Base-by-base conservation (phyloP, 306 rosid genomes). In the Mucuna pruriens region DNA sequence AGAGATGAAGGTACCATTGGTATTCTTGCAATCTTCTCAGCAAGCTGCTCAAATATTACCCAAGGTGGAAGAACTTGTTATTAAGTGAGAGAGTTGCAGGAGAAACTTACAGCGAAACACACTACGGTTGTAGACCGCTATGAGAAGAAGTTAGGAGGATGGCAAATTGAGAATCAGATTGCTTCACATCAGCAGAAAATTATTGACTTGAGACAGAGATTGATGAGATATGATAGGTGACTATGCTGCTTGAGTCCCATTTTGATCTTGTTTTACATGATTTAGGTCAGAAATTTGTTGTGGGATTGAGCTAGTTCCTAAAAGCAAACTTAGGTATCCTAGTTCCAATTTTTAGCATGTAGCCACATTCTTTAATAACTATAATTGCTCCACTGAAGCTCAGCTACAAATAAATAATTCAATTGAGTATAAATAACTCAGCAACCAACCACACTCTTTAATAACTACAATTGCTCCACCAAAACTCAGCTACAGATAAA, bases 41-140 rank as follows among this genome's bases (percentile, higher is more conserved):
- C 99, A 93, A 87, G 94, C 97, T 42, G 44, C 91, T 31, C 97
- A 86, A 9, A 85, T 96, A 87, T 83, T 88, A 29, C 89, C 97
- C 85, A 96, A 96, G 98, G 98, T 96, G 80, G 98, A 93, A 83
- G 98, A 96, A 76, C 86, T 96, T 80, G 87, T 90, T 74, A 80
- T 71, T 10, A 96, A 92, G 90, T 90, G 92, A 90, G 80, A 79
- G 99, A 96, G 61, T 84, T 93, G 87, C 97, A 89, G 82, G 98
- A 96, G 82, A 96, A 73, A 84, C 80, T 96, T 48, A 58, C 93
- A 86, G 94, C 57, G 11, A 96, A 96, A 87, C 97, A 96, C 90
- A 23, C 90, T 0, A 88, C 89, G 0, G 91, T 93, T 22, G 94
- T 96, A 58, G 99, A 96, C 80, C 85, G 98, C 89, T 93, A 92